phyloP scores from a whole-genome alignment of 805 yeast species.

The Saccharomycopsis microspora region DNA sequence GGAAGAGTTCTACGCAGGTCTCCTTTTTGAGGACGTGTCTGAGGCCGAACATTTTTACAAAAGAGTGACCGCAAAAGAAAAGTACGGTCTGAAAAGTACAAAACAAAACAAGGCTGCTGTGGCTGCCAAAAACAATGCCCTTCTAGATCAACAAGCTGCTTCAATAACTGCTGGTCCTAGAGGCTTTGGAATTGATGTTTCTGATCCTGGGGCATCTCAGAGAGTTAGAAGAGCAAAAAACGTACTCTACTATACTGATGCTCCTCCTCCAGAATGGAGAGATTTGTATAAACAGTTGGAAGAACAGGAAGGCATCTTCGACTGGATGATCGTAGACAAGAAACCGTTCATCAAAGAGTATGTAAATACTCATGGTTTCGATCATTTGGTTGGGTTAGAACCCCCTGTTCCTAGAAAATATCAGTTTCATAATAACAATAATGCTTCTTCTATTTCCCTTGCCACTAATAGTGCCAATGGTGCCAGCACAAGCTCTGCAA shows the following conservation, averaged over 20 bases:
- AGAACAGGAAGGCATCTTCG: slow-evolving; percentile 69
- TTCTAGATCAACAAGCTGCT: slow-evolving; percentile 14
- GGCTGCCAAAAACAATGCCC: slow-evolving; percentile 49
- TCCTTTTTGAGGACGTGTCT: slow-evolving; percentile 75
- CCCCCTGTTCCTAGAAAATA: slow-evolving; percentile 70
- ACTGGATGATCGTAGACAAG: slow-evolving; percentile 83
- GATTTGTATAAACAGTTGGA: slow-evolving; percentile 53
- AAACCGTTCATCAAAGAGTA: slow-evolving; percentile 73
- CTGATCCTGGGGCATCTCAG: slow-evolving; percentile 37
- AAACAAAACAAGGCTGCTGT: slow-evolving; percentile 79
- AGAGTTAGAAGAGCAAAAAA: slow-evolving; percentile 46
- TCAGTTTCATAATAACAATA: slow-evolving; percentile 21
- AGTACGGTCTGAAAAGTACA: slow-evolving; percentile 82
- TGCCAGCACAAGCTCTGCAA: neutral
- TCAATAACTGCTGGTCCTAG: slow-evolving; percentile 43
- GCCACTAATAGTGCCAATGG: slow-evolving; percentile 1
- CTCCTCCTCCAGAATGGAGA: slow-evolving; percentile 81
- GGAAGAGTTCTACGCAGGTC: slow-evolving; percentile 80
- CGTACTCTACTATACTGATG: slow-evolving; percentile 59
- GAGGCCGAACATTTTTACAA: slow-evolving; percentile 85
- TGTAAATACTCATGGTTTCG: slow-evolving; percentile 53
- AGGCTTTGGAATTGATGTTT: slow-evolving; percentile 30
- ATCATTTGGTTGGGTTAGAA: slow-evolving; percentile 72
- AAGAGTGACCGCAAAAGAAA: slow-evolving; percentile 61
- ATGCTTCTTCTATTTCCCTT: slow-evolving; percentile 13